Conservation (phyloP, 805 yeast species). For the Yarrowia deformans region DNA sequence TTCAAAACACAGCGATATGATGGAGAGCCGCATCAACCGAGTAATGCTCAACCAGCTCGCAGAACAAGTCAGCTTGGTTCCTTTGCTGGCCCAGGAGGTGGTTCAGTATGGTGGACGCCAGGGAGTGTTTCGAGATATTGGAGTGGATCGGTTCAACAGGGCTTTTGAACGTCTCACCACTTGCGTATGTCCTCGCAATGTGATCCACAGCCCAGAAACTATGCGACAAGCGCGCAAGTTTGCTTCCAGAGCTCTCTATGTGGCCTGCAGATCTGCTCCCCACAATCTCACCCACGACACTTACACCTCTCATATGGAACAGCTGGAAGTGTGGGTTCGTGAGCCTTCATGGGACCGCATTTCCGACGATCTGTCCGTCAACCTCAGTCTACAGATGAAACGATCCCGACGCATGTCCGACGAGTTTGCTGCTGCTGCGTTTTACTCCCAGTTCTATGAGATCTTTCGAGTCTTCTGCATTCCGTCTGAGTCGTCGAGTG, state of each 20-base stretch:
- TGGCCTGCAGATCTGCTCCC: slow-evolving; percentile 25
- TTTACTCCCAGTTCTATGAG: slow-evolving; percentile 34
- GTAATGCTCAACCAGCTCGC: slow-evolving; percentile 18
- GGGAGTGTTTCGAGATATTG: not conserved
- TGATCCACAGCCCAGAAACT: slow-evolving; percentile 13
- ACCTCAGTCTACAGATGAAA: slow-evolving; percentile 15
- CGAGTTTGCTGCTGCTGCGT: slow-evolving; percentile 17
- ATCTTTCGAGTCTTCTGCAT: slow-evolving; percentile 25
- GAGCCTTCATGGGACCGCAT: slow-evolving; percentile 3
- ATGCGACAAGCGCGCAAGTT: slow-evolving; percentile 18
- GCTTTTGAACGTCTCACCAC: slow-evolving; percentile 5
- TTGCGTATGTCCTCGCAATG: slow-evolving; percentile 15
- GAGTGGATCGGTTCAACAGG: slow-evolving; percentile 12
- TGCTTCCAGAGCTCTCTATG: slow-evolving; percentile 36
- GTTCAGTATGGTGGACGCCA: slow-evolving; percentile 11
- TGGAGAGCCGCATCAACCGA: slow-evolving; percentile 19
- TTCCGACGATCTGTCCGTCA: not conserved
- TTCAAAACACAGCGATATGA: not conserved
- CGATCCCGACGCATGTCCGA: slow-evolving; percentile 20
- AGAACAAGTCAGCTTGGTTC: slow-evolving; percentile 12
- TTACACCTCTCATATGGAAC: slow-evolving; percentile 6
- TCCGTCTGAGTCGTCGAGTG: not conserved
- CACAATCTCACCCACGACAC: slow-evolving; percentile 28
- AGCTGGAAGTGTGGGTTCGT: slow-evolving; percentile 1
- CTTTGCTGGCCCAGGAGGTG: slow-evolving; percentile 24